phyloP scores from a whole-genome alignment of 345 rosid genomes.

The Melaleuca quinquenervia region DNA sequence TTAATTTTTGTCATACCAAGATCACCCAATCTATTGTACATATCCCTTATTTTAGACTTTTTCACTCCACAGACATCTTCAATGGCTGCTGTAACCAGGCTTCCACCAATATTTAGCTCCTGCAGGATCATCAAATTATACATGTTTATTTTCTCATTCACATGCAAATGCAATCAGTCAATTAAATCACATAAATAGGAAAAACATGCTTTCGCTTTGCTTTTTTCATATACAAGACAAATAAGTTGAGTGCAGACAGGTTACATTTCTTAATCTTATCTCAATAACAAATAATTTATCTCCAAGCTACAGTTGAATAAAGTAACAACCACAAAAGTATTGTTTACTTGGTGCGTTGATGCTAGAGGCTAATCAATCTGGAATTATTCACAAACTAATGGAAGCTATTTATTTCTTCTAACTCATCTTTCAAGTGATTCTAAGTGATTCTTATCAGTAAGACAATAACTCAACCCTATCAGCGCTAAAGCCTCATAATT shows the following conservation, averaged over 20 bases:
- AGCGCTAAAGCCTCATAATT: background rate
- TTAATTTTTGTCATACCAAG: constrained; percentile 43
- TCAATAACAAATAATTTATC: background rate
- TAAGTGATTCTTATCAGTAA: background rate
- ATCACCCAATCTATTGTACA: constrained; percentile 74
- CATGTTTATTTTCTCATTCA: too few species aligned
- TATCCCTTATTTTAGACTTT: constrained; percentile 55
- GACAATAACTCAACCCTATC: background rate
- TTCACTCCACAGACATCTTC: constrained; percentile 85
- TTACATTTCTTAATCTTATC: background rate
- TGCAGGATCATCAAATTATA: constrained; percentile 7
- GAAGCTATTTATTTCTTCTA: background rate
- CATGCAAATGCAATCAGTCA: too few species aligned
- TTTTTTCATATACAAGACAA: background rate
- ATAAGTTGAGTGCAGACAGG: background rate
- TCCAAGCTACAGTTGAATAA: background rate
- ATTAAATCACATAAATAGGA: background rate
- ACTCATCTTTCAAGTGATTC: background rate
- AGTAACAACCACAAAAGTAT: background rate
- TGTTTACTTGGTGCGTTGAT: background rate
- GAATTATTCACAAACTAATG: background rate
- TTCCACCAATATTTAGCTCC: constrained; percentile 84
- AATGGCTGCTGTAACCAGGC: constrained; percentile 65
- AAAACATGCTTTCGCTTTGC: background rate
- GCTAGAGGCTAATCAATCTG: background rate